Evolutionary conservation across 257 asterid genomes (phyloP), one percentile per base, ranked within the genome.

Genomic region (Craterostigma plantagineum): DNA sequence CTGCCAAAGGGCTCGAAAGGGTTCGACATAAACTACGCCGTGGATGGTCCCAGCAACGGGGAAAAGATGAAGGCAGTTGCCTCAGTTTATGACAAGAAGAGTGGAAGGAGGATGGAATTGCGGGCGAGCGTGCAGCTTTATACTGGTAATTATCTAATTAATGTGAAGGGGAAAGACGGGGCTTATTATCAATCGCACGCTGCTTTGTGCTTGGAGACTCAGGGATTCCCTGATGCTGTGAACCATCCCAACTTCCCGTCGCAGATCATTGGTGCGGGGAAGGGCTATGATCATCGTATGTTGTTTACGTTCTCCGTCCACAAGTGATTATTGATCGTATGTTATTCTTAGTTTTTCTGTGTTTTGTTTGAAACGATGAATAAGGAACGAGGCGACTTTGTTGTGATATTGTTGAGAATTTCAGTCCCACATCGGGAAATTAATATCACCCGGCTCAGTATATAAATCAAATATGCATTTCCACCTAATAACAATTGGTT

Each of bases 161-260:
- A 63, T 16, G 65, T 47, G 52, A 62, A 45, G 43, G 96, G 96
- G 0, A 84, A 84, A 69, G 70, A 58, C 4, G 92, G 92, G 14
- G 58, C 6, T 9, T 16, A 72, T 4, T 84, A 84, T 43, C 49
- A 70, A 16, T 16, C 59, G 18, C 75, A 80, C 44, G 75, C 74
- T 0, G 96, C 72, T 0, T 58, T 80, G 48, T 84, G 96, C 38
- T 70, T 84, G 64, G 97, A 86, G 68, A 86, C 94, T 38, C 97
- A 81, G 38, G 97, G 90, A 0, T 86, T 86, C 45, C 93, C 94
- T 0, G 92, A 87, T 34, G 52, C 95, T 0, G 95, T 81, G 18
- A 87, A 87, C 61, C 95, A 76, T 12, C 82, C 80, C 0, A 68
- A 53, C 33, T 87, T 87, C 35, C 93, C 97, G 0, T 71, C 92